Conservation (phyloP, 768 basidiomycete species). For the Trametes punicea region DNA sequence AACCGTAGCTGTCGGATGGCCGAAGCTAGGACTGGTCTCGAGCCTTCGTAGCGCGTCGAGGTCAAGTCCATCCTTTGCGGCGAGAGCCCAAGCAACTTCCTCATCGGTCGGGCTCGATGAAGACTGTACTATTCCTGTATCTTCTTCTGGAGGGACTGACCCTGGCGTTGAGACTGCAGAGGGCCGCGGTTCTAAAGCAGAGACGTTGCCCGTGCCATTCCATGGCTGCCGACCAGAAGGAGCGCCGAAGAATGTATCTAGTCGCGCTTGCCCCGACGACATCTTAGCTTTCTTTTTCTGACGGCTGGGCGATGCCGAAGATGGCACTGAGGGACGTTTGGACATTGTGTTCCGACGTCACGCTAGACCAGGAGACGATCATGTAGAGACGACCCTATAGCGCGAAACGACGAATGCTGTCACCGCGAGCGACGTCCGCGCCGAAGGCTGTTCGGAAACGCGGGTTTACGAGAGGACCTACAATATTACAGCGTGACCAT, state of each 20-base stretch:
- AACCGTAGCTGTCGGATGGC: background rate
- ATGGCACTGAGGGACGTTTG: conserved; percentile 18
- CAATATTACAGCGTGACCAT: too few species aligned
- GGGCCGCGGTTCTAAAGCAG: too few species aligned
- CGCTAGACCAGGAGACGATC: background rate
- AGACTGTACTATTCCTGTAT: background rate
- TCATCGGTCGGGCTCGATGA: conserved; percentile 13
- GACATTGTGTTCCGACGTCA: conserved; percentile 13
- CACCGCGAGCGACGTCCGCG: background rate
- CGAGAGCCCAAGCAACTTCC: conserved; percentile 23
- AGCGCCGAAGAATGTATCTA: conserved; percentile 24
- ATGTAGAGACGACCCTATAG: background rate
- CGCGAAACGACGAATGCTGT: too few species aligned
- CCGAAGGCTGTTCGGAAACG: background rate
- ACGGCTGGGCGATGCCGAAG: conserved; percentile 13
- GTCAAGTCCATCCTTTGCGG: conserved; percentile 26
- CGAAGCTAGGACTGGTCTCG: conserved; percentile 7
- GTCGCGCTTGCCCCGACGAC: conserved; percentile 18
- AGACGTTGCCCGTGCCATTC: background rate
- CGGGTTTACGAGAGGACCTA: too few species aligned
- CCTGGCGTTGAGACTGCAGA: background rate
- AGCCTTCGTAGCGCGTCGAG: conserved; percentile 21
- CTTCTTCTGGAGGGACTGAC: background rate
- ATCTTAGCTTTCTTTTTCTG: conserved; percentile 21
- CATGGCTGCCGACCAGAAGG: conserved; percentile 3